Percentiles rank a stretch among this genome's conserved stretches.
phyloP scores from a whole-genome alignment of 1,284 basidiomycete species.

The Volvariella surrecta region DNA sequence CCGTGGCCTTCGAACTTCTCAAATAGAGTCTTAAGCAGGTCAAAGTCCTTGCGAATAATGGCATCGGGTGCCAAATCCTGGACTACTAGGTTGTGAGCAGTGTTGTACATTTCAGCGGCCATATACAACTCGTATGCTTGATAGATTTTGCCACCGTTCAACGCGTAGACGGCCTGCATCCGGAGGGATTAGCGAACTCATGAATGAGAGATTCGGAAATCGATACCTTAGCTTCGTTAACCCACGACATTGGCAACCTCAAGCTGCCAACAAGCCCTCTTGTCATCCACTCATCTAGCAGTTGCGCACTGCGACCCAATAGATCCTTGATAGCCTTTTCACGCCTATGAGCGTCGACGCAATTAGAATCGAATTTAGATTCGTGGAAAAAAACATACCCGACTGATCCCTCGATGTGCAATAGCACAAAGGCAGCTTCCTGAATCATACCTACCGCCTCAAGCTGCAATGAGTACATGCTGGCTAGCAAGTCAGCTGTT shows the following conservation, averaged over 20 bases:
- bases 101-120: constrained; percentile 57
- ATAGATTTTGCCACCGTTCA: constrained; percentile 59
- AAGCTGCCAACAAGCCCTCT: constrained; percentile 71
- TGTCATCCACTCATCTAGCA: constrained; percentile 61
- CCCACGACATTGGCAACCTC: constrained; percentile 78
- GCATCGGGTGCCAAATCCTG: constrained; percentile 87
- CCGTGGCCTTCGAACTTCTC: constrained; percentile 52
- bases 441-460: constrained; percentile 78
- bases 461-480: constrained; percentile 82
- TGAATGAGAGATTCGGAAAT: not conserved
- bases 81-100: constrained; percentile 79
- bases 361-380: not conserved
- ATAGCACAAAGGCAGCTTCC: constrained; percentile 82
- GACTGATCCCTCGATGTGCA: constrained; percentile 77
- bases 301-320: constrained; percentile 65
- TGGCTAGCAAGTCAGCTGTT: constrained; percentile 76
- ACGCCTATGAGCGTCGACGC: constrained; percentile 42
- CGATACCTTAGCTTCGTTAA: constrained; percentile 78
- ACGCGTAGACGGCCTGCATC: constrained; percentile 56
- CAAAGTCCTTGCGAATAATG: constrained; percentile 72
- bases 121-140: constrained; percentile 76
- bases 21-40: constrained; percentile 71
- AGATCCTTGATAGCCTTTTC: constrained; percentile 77
- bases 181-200: not conserved
- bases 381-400: constrained; percentile 43